phyloP scores from a whole-genome alignment of 2,329 filamentous ascomycete species.

The Cytospora piceae region DNA sequence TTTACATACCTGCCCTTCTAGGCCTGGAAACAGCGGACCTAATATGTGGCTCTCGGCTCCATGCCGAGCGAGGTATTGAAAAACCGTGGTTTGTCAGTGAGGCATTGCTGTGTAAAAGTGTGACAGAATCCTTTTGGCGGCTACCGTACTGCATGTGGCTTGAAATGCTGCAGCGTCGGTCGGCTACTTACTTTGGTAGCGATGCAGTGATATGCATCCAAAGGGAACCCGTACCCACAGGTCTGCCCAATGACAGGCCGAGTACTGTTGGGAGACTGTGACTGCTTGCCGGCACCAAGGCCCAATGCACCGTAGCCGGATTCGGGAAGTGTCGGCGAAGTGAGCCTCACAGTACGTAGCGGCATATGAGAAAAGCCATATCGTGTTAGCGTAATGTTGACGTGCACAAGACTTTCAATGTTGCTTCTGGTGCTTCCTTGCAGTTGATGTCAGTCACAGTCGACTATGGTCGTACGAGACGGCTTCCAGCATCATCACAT shows the following conservation, averaged over 20 bases:
- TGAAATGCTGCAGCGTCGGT: not conserved
- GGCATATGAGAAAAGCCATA: slow-evolving; percentile 1
- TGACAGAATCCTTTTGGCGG: not conserved
- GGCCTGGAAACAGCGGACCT: not conserved
- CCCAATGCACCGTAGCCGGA: slow-evolving; percentile 15
- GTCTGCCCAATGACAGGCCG: not conserved
- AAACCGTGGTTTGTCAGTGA: slow-evolving; percentile 1
- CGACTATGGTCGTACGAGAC: slow-evolving; percentile 5
- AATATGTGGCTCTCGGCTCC: not conserved
- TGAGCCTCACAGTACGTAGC: slow-evolving; percentile 7
- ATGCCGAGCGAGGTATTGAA: not conserved
- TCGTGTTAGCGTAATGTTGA: not conserved
- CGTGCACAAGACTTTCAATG: not conserved
- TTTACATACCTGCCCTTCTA: slow-evolving; percentile 4
- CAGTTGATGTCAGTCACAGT: not conserved
- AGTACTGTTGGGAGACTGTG: not conserved
- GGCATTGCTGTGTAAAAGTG: not conserved
- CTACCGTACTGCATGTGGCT: not conserved
- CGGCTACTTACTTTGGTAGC: not conserved
- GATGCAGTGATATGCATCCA: not conserved
- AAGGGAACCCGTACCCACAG: not conserved
- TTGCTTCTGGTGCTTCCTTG: slow-evolving; percentile 7
- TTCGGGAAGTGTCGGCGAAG: not conserved
- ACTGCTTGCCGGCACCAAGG: slow-evolving; percentile 16
- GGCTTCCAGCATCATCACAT: slow-evolving; percentile 19